Conservation (phyloP, 345 rosid genomes). For the Lepidium africanum region DNA sequence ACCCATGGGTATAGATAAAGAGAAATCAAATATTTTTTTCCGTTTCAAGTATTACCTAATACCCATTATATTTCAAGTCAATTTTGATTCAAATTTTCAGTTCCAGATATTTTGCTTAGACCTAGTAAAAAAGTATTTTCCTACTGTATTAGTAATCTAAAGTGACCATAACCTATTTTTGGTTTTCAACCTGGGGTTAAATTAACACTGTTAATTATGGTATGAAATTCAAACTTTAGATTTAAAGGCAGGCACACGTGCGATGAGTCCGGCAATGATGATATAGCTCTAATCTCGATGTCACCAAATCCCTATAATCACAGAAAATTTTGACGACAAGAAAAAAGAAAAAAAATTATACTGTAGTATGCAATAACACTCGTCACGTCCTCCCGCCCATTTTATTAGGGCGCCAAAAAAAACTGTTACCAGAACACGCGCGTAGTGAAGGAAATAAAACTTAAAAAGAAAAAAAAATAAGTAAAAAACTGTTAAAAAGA, state of each 20-base stretch:
- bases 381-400: slow-evolving; percentile 23
- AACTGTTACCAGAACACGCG: not conserved
- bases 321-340: not conserved
- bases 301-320: not conserved
- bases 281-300: slow-evolving; percentile 10
- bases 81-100: too few species aligned
- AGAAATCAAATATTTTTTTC: too few species aligned
- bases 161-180: too few species aligned
- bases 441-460: not conserved
- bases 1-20: too few species aligned
- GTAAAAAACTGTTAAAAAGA: not conserved
- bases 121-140: too few species aligned
- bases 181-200: too few species aligned
- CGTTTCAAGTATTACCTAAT: too few species aligned
- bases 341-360: not conserved
- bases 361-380: not conserved
- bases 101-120: too few species aligned
- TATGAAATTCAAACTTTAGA: not conserved
- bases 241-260: not conserved
- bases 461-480: too few species aligned
- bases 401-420: slow-evolving; percentile 16
- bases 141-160: too few species aligned
- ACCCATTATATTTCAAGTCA: too few species aligned
- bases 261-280: slow-evolving; percentile 20
- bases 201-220: too few species aligned